Evolutionary conservation across 192 early-diverging fungal species (phyloP), one percentile per base, ranked within the genome.

Genomic region (Coemansia sp.): DNA sequence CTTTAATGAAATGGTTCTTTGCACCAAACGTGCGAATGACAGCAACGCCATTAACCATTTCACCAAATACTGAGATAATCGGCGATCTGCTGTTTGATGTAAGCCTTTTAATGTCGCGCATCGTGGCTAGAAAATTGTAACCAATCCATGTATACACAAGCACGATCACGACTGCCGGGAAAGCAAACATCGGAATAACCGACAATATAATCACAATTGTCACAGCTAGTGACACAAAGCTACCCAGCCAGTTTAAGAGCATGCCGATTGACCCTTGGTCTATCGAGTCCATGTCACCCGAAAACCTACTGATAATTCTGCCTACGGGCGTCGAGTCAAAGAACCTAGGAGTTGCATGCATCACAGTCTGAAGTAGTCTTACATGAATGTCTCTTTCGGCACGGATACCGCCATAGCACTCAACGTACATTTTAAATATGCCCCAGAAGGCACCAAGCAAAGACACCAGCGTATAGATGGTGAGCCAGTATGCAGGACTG

Each of bases 281-380:
- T 63, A 96, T 80, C 2, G 88, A 87, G n/a, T 89, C 88, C 73
- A 96, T 90, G 80, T 98, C 94, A n/a, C 90, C 89, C 24, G 92
- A 91, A 67, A 94, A 95, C 52, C 96, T 76, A 73, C 96, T 98
- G 73, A 91, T 88, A 51, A 95, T 90, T 10, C 91, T 87, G 26
- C 94, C 94, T 20, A 93, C 78, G 9, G 95, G 95, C 12, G 91
- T 94, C 15, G 88, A 88, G 66, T 95, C 94, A 75, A 92, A 98
- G 86, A 95, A 97, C 21, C 89, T 86, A 26, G 95, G 84, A 66
- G 89, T 89, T 2, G 92, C 91, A 35, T 84, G 82, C 16, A 91
- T 72, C 14, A 93, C 81, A n/a, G 86, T 73, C 33, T 67, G 67
- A 38, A 92, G 68, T 21, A 91, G 75, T 8, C 70, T 64, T 55